Base-by-base conservation (phyloP, 2,329 filamentous ascomycete species). In the Fusarium sp. region DNA sequence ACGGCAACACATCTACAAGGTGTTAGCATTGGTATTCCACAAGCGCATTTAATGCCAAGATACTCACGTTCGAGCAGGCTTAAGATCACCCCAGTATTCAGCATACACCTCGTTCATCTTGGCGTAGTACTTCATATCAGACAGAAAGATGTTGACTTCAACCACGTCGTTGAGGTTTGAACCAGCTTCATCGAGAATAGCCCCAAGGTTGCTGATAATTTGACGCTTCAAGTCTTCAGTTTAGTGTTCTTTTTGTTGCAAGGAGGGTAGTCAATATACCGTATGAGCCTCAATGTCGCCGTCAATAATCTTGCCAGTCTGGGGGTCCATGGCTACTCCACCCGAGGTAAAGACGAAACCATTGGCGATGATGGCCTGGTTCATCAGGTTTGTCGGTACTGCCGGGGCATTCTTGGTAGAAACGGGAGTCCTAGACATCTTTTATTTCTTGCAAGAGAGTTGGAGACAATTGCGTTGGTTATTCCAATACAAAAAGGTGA, bases 61-160 rank as follows among this genome's bases (percentile, higher is more conserved):
- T 1, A 72, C 72, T 73, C 32, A 73, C 70, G 79, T 81, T 46
- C 79, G 68, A 35, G 77, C 78, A 2, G 82, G 82, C 70, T 83
- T 83, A 0, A 80, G 68, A 9, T 82, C 76, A 5, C 78, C 80
- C 79, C 92, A 93, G 80, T 88, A 90, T 77, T 90, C 87, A 73
- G 86, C 85, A 71, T 92, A 93, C 25, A 90, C 85, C 70, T 85
- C 84, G 76, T 93, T 93, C 88, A 93, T 92, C 76, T 90, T 87
- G 32, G 82, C 85, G 73, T 93, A 93, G 76, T 92, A 83, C 55
- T 85, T 86, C 89, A 93, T 92, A 70, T 90, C 86, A 44, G 88
- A 86, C 46, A 93, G 82, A 80, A 92, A 93, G 68, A 93, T 88
- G 67, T 86, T 88, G 53, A 91, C 88, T 80, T 92, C 92, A 68